Base-by-base conservation (phyloP, 2,329 filamentous ascomycete genomes). In the Cryphonectria japonica region DNA sequence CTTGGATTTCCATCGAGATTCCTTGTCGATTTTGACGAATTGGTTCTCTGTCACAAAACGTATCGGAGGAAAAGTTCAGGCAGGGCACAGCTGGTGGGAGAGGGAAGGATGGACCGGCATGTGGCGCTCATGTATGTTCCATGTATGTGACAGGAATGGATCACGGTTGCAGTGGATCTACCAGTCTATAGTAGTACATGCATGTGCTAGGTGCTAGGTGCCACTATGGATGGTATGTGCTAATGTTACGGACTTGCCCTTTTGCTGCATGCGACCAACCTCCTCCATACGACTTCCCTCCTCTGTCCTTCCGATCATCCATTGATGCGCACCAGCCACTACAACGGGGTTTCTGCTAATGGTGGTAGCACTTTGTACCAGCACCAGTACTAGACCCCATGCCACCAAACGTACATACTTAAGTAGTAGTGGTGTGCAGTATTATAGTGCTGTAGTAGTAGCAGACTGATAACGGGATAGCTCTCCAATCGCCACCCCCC, bases 121-220 rank as follows among this genome's bases (percentile, higher is more conserved):
- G 32, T 19, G 34, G 34, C 32, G 34, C 59, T 61, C 59, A n/a
- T 61, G 59, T 61, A 39, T 61, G 59, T 61, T 34, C 34, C 59
- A 61, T 61, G 34, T 61, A 39, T 61, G 59, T 61, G 59, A 61
- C 34, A 61, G 59, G 59, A 61, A 61, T 61, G 59, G 59, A 39
- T 37, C 59, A 61, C 54, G 54, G 54, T 59, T 59, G 59, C 19
- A 39, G 32, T 22, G 59, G 59, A 34, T 16, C 54, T 59, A 22
- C 32, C 59, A 61, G 54, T 34, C 13, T 32, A 59, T 8, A 32
- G 14, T 32, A 11, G 54, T 32, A 59, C 26, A 29, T 32, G 29
- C 54, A 32, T 32, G 16, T 32, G 54, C 46, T 50, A 50, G 19
- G 46, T 50, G 46, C 46, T n/a, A n/a, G 43, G 46, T 50, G 46